These are phyloP conservation scores for Eucalyptus tenuipes DNA, from an alignment of 345 rosid genomes.

Conservation along the genomic window DNA sequence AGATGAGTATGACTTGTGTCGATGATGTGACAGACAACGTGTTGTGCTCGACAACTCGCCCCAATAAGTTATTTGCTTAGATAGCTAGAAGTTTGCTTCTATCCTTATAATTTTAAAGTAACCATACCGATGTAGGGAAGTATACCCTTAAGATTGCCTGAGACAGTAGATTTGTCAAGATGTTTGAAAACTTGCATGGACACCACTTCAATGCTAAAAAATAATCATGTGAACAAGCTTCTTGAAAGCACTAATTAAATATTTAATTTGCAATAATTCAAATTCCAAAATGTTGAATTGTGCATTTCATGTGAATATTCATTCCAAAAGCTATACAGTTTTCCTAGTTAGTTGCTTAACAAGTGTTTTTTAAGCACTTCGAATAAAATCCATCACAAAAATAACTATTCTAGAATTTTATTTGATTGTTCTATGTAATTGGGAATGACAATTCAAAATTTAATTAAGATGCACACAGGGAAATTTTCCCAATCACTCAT, in stretches of 20 bases:
- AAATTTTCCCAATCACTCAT: neutral
- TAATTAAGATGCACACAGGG: neutral
- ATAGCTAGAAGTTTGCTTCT: neutral
- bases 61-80: too few species aligned
- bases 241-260: neutral
- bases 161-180: neutral
- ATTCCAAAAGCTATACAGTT: neutral
- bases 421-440: neutral
- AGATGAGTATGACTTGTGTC: accelerated
- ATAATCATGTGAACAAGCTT: neutral
- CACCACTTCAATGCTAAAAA: neutral
- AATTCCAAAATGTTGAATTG: neutral
- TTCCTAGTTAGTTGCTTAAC: neutral
- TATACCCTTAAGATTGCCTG: neutral
- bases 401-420: neutral
- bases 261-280: neutral
- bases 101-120: neutral
- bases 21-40: accelerated
- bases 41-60: neutral
- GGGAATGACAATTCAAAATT: neutral
- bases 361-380: neutral
- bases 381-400: neutral
- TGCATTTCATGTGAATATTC: neutral
- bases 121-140: neutral
- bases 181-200: neutral